A percentile compares a stretch with the other conserved stretches of the same genome.
These are phyloP conservation scores for Fusarium sp. DNA, from an alignment of 2,329 filamentous ascomycete genomes.

Conservation along the genomic window DNA sequence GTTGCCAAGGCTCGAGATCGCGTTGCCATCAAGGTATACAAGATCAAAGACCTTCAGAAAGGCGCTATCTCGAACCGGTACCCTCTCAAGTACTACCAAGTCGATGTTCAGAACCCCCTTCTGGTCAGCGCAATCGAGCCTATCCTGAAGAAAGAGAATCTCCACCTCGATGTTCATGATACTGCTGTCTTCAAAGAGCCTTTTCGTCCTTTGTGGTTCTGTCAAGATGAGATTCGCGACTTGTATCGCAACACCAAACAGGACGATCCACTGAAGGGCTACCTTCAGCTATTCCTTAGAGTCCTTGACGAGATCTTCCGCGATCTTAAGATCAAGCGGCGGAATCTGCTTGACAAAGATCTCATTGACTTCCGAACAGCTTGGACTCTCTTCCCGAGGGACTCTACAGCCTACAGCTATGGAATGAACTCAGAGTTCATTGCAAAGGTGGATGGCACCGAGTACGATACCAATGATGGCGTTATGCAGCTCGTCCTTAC, in stretches of 20 bases:
- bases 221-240: slow-evolving; percentile 56
- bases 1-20: slow-evolving; percentile 53
- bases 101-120: slow-evolving; percentile 58
- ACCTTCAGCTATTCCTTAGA: slow-evolving; percentile 56
- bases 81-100: slow-evolving; percentile 55
- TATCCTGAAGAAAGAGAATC: slow-evolving; percentile 57
- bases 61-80: slow-evolving; percentile 54
- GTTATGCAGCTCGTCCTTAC: slow-evolving; percentile 44
- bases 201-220: slow-evolving; percentile 60
- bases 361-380: slow-evolving; percentile 58
- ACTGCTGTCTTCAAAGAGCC: slow-evolving; percentile 54
- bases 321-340: slow-evolving; percentile 53
- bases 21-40: slow-evolving; percentile 61
- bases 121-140: slow-evolving; percentile 58
- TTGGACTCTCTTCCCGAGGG: slow-evolving; percentile 60
- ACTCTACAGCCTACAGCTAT: slow-evolving; percentile 55
- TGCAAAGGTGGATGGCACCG: slow-evolving; percentile 53
- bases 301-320: slow-evolving; percentile 60
- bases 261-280: slow-evolving; percentile 50
- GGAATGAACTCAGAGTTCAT: slow-evolving; percentile 57
- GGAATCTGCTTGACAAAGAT: slow-evolving; percentile 52
- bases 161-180: slow-evolving; percentile 55
- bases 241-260: slow-evolving; percentile 47
- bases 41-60: slow-evolving; percentile 59
- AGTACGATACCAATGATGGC: slow-evolving; percentile 42